Base-by-base conservation (phyloP, 2,329 filamentous ascomycete genomes). In the Exophiala alcalophila region DNA sequence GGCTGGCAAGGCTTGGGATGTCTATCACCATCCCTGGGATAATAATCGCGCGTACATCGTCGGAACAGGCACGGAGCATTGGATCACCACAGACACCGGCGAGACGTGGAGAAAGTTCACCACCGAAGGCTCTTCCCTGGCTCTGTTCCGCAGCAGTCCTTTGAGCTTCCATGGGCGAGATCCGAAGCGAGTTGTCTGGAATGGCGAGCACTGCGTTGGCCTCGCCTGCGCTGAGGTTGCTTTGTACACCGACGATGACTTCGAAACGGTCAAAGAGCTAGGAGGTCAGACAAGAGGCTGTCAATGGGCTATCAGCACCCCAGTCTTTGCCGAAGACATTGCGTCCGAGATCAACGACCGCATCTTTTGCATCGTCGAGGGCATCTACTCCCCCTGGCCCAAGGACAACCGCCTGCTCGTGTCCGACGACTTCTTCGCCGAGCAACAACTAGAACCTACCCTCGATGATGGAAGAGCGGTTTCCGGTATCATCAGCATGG, bases 111-210 rank as follows among this genome's bases (percentile, higher is more conserved):
- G 72, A 35, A 65, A 74, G 40, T 97, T 96, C 66, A 66, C 77
- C 44, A 38, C 40, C 32, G 82, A 84, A 24, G 70, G 78, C 27
- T 71, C 69, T 32, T 64, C 69, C 55, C 78, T 78, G 33, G 81
- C 72, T 61, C 65, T 72, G 53, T 79, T 74, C 55, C 67, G 73
- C 48, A 54, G 51, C 57, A 65, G 78, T 24, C 54, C 54, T 9
- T 71, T 97, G 53, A 73, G 72, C 54, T 98, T 95, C 68, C 88
- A 97, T 65, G 88, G 87, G 40, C 73, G 69, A 52, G 87, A 98
- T 63, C 80, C 84, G 15, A 79, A 91, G 59, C 87, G 86, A 67
- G 85, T 97, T 51, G 78, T 98, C 49, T 88, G 92, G 68, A 84
- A 90, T 61, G 80, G 81, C 60, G 79, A 83, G 71, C 72, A 81